A percentile compares a stretch with the other conserved stretches of the same genome.
These are phyloP conservation scores for Solanum phureja DNA, from an alignment of 257 asterid species.

Conservation along the genomic window DNA sequence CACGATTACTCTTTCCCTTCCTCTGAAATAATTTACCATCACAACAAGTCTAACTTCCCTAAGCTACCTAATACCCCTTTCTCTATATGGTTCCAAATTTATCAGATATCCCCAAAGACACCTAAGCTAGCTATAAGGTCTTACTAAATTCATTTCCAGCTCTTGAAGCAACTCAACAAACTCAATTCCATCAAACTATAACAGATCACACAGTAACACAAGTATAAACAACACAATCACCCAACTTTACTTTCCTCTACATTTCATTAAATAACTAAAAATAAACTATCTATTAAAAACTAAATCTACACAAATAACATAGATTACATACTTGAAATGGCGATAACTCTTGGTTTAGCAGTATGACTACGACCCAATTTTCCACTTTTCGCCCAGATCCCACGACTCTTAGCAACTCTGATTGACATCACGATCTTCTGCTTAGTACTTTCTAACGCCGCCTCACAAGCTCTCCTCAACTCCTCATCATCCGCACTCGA, in stretches of 20 bases:
- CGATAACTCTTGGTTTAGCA: slow-evolving; percentile 82
- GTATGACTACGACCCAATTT: slow-evolving; percentile 78
- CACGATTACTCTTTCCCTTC: not conserved
- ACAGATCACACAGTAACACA: not conserved
- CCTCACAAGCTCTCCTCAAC: slow-evolving; percentile 91
- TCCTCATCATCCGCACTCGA: slow-evolving; percentile 97
- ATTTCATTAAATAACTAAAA: not conserved
- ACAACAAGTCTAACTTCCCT: not conserved
- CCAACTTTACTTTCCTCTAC: not conserved
- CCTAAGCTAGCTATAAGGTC: not conserved
- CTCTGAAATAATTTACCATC: not conserved
- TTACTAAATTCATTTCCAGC: not conserved
- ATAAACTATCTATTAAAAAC: not conserved
- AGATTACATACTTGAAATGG: not conserved
- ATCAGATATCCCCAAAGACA: not conserved
- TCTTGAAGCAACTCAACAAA: not conserved
- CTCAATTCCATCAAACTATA: not conserved
- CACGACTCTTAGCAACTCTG: slow-evolving; percentile 85
- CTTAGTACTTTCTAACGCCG: slow-evolving; percentile 75
- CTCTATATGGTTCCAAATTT: not conserved
- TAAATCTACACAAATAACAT: not conserved
- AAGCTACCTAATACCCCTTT: not conserved
- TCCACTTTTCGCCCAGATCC: slow-evolving; percentile 75
- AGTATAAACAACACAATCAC: not conserved
- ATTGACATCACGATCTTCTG: slow-evolving; percentile 76